phyloP scores from a whole-genome alignment of 192 early-diverging fungal species.

The Coemansia sp. region DNA sequence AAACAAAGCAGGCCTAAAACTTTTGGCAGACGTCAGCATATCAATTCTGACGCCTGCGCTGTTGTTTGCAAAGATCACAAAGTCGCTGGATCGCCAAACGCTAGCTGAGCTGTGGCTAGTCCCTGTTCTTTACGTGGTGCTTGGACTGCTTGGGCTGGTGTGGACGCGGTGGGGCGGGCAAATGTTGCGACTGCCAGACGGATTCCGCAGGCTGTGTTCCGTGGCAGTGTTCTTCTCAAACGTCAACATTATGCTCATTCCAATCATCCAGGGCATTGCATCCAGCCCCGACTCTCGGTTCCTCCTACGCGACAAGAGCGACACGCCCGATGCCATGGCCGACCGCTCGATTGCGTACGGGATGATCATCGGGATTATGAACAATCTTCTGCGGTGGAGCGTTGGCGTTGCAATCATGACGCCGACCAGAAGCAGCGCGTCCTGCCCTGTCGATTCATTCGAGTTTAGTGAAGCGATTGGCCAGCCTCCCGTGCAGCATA shows the following conservation, averaged over 20 bases:
- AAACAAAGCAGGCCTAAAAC: constrained; percentile 20
- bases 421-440: constrained; percentile 1
- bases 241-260: constrained; percentile 67
- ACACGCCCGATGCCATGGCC: constrained; percentile 31
- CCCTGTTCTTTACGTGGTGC: constrained; percentile 47
- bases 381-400: constrained; percentile 73
- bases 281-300: constrained; percentile 39
- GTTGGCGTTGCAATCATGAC: constrained; percentile 61
- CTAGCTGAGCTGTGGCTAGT: constrained; percentile 65
- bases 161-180: constrained; percentile 22
- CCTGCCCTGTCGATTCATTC: not conserved
- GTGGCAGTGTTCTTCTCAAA: constrained; percentile 66
- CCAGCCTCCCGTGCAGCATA: not conserved
- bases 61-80: constrained; percentile 68
- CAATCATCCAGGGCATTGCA: constrained; percentile 57
- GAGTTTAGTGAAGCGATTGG: not conserved
- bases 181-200: constrained; percentile 37
- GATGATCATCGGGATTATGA: constrained; percentile 70
- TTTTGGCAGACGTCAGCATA: constrained; percentile 55
- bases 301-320: constrained; percentile 35
- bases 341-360: constrained; percentile 71
- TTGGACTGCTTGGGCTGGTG: constrained; percentile 23
- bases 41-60: constrained; percentile 68
- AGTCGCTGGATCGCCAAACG: constrained; percentile 57
- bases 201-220: constrained; percentile 59